Evolutionary conservation across 495 filamentous ascomycete genomes (phyloP), one percentile per base, ranked within the genome.

Genomic region (Melanomma pulvis-pyrius): DNA sequence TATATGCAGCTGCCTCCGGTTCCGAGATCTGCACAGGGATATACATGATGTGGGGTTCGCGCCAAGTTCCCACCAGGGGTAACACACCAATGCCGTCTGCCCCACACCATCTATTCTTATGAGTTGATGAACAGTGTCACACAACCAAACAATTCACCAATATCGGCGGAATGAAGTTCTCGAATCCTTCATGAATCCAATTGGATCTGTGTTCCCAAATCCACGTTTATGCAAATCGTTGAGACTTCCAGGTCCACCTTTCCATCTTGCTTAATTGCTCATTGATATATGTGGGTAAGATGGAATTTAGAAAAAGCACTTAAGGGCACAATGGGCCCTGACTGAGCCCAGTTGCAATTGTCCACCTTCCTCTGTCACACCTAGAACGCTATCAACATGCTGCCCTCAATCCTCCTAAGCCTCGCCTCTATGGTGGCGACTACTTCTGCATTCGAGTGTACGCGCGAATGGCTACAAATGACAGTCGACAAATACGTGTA

Each of bases 41-140:
- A 44, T 25, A 44, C 12, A 59, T 46, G 32, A 59, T 24, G 34
- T 59, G 34, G 55, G 55, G 55, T 39, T 56, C 30, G 30, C 25
- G 25, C 28, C 22, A n/a, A 11, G n/a, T 17, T 26, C 3, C 55
- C 12, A 11, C 55, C 36, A 44, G 55, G 32, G 32, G 4, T 47
- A 12, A n/a, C 7, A 13, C 41, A n/a, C 32, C 19, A 50, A 54
- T 54, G 5, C 5, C 58, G 26, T 29, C 22, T 3, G 41, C 44
- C 58, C 41, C 39, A 50, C 58, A 49, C 39, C 21, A 50, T 50
- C 32, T 22, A 22, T 9, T 4, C 46, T 2, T 44, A 61, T 28
- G 4, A 46, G 21, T 24, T 13, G 6, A 46, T n/a, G n/a, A 7
- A 44, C n/a, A 26, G 21, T 47, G 4, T 25, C 12, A 29, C 19